Evolutionary conservation across 2,329 filamentous ascomycete genomes (phyloP).

Genomic region (Calonectria hongkongensis): DNA sequence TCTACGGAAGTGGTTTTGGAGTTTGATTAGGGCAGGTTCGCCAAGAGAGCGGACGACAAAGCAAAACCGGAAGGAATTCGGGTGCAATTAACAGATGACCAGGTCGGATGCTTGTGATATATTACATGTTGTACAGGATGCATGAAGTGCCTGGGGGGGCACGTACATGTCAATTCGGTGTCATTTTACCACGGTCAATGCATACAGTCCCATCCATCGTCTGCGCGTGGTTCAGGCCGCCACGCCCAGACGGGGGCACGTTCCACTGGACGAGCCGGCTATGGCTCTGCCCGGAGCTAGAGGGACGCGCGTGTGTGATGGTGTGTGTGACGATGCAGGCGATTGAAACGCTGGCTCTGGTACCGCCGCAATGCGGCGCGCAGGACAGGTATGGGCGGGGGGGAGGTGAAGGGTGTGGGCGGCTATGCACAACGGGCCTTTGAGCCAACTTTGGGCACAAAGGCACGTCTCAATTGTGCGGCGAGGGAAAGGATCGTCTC

Average conservation of each 20-base stretch:
- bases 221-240: slow-evolving; percentile 15
- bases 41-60: slow-evolving; percentile 4
- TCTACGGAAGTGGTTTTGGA: background rate
- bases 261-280: slow-evolving; percentile 1
- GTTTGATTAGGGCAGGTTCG: background rate
- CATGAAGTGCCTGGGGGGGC: slow-evolving; percentile 5
- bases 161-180: slow-evolving; percentile 16
- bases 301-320: slow-evolving; percentile 13
- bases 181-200: slow-evolving; percentile 12
- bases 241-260: slow-evolving; percentile 14
- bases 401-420: slow-evolving; percentile 3
- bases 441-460: slow-evolving; percentile 10
- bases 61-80: background rate
- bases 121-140: slow-evolving; percentile 21
- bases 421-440: slow-evolving; percentile 22
- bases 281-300: slow-evolving; percentile 8
- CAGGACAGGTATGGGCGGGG: background rate
- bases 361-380: slow-evolving; percentile 2
- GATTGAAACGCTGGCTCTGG: slow-evolving; percentile 27
- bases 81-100: background rate
- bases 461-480: background rate
- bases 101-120: slow-evolving; percentile 21
- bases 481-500: slow-evolving; percentile 9
- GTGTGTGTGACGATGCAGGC: slow-evolving; percentile 5
- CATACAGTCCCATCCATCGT: background rate